Evolutionary conservation across 306 rosid genomes (phyloP), one percentile per base, ranked within the genome.

Genomic region (Gleditsia sinensis): DNA sequence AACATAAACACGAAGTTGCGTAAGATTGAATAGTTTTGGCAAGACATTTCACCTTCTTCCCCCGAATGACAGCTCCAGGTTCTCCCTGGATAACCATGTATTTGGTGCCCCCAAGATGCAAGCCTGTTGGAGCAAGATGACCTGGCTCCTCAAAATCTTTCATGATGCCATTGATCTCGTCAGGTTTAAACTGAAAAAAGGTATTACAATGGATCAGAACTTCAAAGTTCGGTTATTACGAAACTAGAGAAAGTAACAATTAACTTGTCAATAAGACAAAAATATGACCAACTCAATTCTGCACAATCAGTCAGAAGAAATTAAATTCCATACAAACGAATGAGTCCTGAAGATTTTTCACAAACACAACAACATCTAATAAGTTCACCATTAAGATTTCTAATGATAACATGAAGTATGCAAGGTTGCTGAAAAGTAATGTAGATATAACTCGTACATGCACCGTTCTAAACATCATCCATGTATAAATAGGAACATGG

Each of bases 41-140:
- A 7, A 19, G 61, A 21, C 12, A 21, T 21, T n/a, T 66, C 67
- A 93, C 98, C 97, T 94, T 94, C 77, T 94, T 94, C 32, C 97
- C 97, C 48, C 98, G 98, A 56, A 94, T 94, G 74, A 94, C 97
- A 30, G 96, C 97, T 61, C 97, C 97, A 0, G 96, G 68, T 83
- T 94, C 98, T 71, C 98, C 98, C 25, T 91, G 97, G 57, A 94
- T 94, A 2, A 94, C 98, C 98, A 94, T 94, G 72, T 94, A 91
- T 76, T 94, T 94, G 40, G 72, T 13, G 23, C 94, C 97, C 7
- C 55, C 96, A 53, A 94, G 80, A 83, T 83, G 76, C 73, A 94
- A 80, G 28, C 98, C 98, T 9, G 92, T 94, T 6, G 98, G 98
- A 23, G 98, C 98, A 82, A 94, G 98, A 80, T 84, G 67, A 0